Conservation (phyloP, 2,329 filamentous ascomycete species). For the Fusarium oxysporum region DNA sequence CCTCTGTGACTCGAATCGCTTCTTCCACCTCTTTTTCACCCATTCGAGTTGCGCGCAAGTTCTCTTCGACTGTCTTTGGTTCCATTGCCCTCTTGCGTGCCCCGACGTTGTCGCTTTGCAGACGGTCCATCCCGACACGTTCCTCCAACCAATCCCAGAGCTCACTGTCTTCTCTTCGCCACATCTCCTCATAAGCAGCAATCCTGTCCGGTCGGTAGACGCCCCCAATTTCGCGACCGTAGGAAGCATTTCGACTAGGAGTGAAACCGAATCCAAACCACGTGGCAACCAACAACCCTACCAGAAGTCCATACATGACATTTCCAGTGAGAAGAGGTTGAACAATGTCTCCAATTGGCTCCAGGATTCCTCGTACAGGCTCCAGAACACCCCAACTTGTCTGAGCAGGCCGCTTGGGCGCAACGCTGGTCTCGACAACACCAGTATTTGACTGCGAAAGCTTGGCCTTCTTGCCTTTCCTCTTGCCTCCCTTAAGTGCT, state of each 20-base stretch:
- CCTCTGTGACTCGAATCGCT: conserved; percentile 87
- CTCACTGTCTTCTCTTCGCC: conserved; percentile 87
- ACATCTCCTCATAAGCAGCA: conserved; percentile 92
- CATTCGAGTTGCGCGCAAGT: conserved; percentile 70
- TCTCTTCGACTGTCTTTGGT: conserved; percentile 69
- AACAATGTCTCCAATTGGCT: conserved; percentile 76
- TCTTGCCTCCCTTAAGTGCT: conserved; percentile 65
- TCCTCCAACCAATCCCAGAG: conserved; percentile 96
- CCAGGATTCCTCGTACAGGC: conserved; percentile 75
- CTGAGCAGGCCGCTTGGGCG: conserved; percentile 57
- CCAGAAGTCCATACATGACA: conserved; percentile 79
- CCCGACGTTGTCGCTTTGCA: conserved; percentile 52
- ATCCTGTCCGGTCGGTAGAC: conserved; percentile 70
- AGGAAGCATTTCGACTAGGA: conserved; percentile 52
- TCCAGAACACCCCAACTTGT: conserved; percentile 84
- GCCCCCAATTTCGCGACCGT: conserved; percentile 47
- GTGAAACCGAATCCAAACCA: conserved; percentile 76
- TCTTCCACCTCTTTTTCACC: conserved; percentile 79
- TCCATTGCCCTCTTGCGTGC: conserved; percentile 63
- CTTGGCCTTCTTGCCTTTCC: conserved; percentile 68
- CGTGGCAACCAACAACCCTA: conserved; percentile 77
- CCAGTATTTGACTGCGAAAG: conserved; percentile 59
- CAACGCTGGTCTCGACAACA: conserved; percentile 53
- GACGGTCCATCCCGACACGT: conserved; percentile 77
- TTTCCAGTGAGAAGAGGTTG: conserved; percentile 80